Base-by-base conservation (phyloP, 306 rosid genomes). In the Geum urbanum region DNA sequence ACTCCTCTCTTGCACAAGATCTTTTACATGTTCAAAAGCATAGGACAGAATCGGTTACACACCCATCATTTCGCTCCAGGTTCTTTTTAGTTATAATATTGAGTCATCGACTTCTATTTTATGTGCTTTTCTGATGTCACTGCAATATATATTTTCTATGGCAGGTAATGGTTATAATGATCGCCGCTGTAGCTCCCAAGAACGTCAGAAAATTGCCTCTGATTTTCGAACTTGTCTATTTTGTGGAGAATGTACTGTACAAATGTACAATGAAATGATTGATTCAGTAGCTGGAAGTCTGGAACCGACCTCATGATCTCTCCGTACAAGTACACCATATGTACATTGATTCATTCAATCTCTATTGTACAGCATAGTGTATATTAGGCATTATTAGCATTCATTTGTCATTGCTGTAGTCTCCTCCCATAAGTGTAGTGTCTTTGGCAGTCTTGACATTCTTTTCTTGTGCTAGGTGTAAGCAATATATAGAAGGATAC, bases 1-100 rank as follows among this genome's bases (percentile, higher is more conserved):
- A 79, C 90, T 94, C n/a, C 78, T 85, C 53, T 81, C 95, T 71
- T 87, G 97, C 84, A 87, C 81, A 83, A 86, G 99, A 86, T 69
- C 96, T 79, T 94, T 91, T 66, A 85, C 83, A 81, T 81, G 88
- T 81, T 85, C 95, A 60, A 94, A 91, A 82, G 97, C 99, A 76
- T 85, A 91, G 69, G 96, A 91, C 66, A 83, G 72, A 74, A 89
- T 95, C 65, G 86, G 86, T 84, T 95, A 95, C 74, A 78, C 72
- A 20, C 96, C 99, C 79, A 84, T 91, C 12, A 19, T 89, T 72
- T 77, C 88, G n/a, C 89, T 95, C 66, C 85, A 89, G 96, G 99
- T 95, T 72, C 63, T 74, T 35, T 65, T 60, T 50, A 63, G 2
- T 76, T 80, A 71, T 69, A 65, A 69, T 59, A 52, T 60, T 63